phyloP scores from a whole-genome alignment of 1,284 basidiomycete genomes.

The Marasmius sp. region DNA sequence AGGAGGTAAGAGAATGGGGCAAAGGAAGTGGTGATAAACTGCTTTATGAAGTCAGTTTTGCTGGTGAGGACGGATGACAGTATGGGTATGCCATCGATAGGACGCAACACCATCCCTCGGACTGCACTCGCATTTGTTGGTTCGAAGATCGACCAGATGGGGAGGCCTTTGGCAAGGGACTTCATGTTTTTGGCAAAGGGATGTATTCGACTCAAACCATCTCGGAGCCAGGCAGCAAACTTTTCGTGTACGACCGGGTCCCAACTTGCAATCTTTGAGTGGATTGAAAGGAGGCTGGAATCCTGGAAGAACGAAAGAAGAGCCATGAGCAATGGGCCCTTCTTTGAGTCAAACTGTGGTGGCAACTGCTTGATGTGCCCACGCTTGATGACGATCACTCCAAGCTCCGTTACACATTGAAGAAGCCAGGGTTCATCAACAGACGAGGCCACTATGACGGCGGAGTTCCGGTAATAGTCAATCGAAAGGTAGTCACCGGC shows the following conservation, averaged over 20 bases:
- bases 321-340: background rate
- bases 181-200: background rate
- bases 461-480: background rate
- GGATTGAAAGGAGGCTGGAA: background rate
- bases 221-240: background rate
- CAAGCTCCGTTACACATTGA: background rate
- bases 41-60: background rate
- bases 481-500: background rate
- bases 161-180: background rate
- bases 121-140: background rate
- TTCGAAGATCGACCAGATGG: background rate
- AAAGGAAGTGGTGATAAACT: background rate
- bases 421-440: background rate
- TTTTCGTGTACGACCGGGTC: background rate
- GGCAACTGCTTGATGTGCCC: background rate
- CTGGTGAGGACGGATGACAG: background rate
- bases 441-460: background rate
- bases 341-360: background rate
- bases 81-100: background rate
- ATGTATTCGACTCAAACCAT: background rate
- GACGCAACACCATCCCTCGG: background rate
- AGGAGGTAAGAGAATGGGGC: background rate
- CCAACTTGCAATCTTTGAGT: background rate
- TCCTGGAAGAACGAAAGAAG: background rate
- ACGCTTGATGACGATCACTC: background rate